Conservation (phyloP, 257 asterid genomes). For the Prunella vulgaris region DNA sequence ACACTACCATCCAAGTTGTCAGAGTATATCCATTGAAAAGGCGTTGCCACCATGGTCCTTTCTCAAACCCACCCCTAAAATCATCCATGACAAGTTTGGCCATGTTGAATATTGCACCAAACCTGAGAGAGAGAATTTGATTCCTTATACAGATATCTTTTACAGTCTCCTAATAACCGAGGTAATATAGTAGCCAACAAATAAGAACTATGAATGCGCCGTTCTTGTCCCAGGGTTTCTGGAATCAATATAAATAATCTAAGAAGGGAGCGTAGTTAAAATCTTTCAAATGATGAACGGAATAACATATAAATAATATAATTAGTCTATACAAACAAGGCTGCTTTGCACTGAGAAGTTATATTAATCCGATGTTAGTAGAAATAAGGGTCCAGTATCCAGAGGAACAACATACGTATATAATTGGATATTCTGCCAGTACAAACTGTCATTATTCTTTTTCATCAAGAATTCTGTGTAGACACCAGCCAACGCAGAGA, state of each 20-base stretch:
- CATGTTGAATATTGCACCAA: conserved; percentile 91
- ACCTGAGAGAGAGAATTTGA: conserved; percentile 41
- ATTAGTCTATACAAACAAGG: neutral
- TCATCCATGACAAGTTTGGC: conserved; percentile 76
- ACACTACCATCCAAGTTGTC: conserved; percentile 93
- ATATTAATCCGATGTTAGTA: neutral
- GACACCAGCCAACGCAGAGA: conserved; percentile 94
- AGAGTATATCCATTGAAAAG: conserved; percentile 69
- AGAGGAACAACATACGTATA: conserved; percentile 60
- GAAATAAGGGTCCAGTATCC: neutral
- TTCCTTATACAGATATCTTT: conserved; percentile 20
- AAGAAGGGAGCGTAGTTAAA: too few species aligned
- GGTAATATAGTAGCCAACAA: neutral
- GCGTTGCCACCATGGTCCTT: conserved; percentile 97
- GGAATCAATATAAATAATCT: too few species aligned
- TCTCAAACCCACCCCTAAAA: conserved; percentile 83
- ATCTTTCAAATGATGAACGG: neutral
- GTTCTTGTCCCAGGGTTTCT: too few species aligned
- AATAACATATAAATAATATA: neutral
- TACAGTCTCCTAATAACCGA: conserved; percentile 6
- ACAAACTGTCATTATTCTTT: conserved; percentile 93
- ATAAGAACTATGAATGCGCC: neutral
- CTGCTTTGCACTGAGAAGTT: neutral
- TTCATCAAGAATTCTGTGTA: conserved; percentile 99
- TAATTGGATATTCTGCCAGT: conserved; percentile 93